These are phyloP conservation scores for Sarcocystis neurona DNA, from an alignment of 169 alveolate genomes.

Conservation along the genomic window DNA sequence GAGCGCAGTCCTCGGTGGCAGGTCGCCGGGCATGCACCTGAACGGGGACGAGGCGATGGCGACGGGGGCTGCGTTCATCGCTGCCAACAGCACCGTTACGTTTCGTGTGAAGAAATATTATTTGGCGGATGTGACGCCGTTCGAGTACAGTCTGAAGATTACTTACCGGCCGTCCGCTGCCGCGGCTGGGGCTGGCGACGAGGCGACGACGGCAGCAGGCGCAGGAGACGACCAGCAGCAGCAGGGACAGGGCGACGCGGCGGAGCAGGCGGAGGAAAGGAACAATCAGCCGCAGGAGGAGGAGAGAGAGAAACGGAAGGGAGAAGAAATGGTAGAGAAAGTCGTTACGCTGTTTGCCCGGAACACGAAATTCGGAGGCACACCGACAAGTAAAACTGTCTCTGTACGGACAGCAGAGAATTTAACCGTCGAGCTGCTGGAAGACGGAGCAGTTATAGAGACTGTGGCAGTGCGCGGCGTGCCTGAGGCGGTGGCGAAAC, in stretches of 20 bases:
- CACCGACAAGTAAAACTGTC: constrained; percentile 2
- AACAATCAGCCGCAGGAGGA: constrained; percentile 1
- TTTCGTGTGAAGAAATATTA: constrained; percentile 57
- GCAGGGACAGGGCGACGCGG: constrained; percentile 10
- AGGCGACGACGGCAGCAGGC: not conserved
- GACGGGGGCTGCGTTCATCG: constrained; percentile 67
- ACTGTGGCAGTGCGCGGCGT: constrained; percentile 37
- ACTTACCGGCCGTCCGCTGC: too few species aligned
- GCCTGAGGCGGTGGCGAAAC: constrained; percentile 36
- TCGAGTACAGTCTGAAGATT: constrained; percentile 20
- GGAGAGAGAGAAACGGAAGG: not conserved
- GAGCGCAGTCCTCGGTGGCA: not conserved
- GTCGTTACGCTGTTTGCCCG: constrained; percentile 10
- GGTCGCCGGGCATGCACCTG: constrained; percentile 47
- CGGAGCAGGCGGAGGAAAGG: constrained; percentile 1
- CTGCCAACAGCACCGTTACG: constrained; percentile 57
- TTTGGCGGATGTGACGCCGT: constrained; percentile 45
- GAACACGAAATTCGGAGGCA: not conserved
- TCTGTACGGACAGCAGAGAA: not conserved
- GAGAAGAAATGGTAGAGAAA: not conserved
- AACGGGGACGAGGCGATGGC: constrained; percentile 71
- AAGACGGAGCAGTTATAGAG: constrained; percentile 10
- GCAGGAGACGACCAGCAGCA: not conserved
- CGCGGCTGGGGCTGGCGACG: constrained; percentile 15
- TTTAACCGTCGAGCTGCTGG: constrained; percentile 29